Base-by-base conservation (phyloP, 345 rosid species). In the Lepidium sativum region DNA sequence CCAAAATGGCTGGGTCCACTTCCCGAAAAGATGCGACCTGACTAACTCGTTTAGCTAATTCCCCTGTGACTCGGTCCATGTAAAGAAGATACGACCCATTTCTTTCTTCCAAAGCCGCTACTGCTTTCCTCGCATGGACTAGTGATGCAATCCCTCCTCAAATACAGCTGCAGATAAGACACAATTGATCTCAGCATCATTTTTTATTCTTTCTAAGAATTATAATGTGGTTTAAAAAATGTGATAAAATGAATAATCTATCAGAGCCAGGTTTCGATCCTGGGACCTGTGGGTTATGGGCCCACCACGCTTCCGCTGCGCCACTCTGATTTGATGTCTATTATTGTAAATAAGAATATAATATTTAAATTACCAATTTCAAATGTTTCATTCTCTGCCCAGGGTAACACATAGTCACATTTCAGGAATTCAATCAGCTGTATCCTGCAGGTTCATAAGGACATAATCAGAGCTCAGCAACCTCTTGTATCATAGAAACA, bases 381-480 rank as follows among this genome's bases (percentile, higher is more conserved):
- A 50, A 86, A 85, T 45, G 66, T 55, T 61, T 71, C 85, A 31
- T 37, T 56, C 31, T 25, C 59, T 25, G 82, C 82, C 97, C 99
- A 94, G 18, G 65, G n/a, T 43, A 71, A 10, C 57, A 90, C 57
- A 80, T 85, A 75, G 70, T 85, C 95, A n/a, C 82, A 77, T 68
- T 83, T 58, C 77, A 88, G 50, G 75, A 90, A 81, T 77, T 90
- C 99, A 7, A 79, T 62, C 54, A 86, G 89, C 84, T 95, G 97
- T 73, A 88, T 85, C 87, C 97, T 95, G 84, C 70, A 51, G 47
- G 33, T 67, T 51, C 44, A 31, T 65, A 41, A 47, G 15, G 62
- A 37, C 16, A 63, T 20, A 57, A 61, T 40, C 54, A 55, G 6
- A 54, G 12, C 45, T 61, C 49, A 48, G 42, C n/a, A 54, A 21